These are phyloP conservation scores for Haberlea rhodopensis DNA, from an alignment of 257 asterid species.

Conservation along the genomic window DNA sequence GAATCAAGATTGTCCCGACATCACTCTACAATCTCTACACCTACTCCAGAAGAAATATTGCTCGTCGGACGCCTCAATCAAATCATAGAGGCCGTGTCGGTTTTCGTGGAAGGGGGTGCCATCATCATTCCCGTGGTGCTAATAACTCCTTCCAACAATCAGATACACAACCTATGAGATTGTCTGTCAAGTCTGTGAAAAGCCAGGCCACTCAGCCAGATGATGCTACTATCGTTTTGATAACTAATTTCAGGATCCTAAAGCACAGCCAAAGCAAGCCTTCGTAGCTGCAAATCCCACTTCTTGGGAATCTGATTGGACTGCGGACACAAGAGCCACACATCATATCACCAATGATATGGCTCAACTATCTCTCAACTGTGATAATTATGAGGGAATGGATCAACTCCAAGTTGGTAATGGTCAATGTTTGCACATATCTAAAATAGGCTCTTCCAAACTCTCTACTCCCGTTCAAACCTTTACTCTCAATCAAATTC, in stretches of 20 bases:
- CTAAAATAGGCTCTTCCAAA: not conserved
- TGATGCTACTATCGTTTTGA: not conserved
- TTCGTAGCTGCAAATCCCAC: not conserved
- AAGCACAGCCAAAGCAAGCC: not conserved
- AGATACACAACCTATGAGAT: not conserved
- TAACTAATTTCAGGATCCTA: not conserved
- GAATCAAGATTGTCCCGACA: not conserved
- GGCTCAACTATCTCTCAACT: not conserved
- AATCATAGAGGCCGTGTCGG: too few species aligned
- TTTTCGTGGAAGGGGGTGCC: not conserved
- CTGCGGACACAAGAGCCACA: not conserved
- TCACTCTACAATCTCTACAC: not conserved
- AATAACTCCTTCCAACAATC: not conserved
- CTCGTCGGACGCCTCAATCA: too few species aligned
- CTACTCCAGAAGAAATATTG: too few species aligned
- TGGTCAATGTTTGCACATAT: not conserved
- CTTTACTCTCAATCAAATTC: not conserved
- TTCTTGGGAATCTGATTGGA: not conserved
- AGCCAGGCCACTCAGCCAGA: not conserved
- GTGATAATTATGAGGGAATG: not conserved
- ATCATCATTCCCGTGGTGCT: not conserved
- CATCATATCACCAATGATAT: not conserved
- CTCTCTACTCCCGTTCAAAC: not conserved
- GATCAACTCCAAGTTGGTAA: too few species aligned
- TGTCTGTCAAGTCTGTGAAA: not conserved